Base-by-base conservation (phyloP, 2,329 filamentous ascomycete species). In the Pseudovirgaria hyperparasitica region DNA sequence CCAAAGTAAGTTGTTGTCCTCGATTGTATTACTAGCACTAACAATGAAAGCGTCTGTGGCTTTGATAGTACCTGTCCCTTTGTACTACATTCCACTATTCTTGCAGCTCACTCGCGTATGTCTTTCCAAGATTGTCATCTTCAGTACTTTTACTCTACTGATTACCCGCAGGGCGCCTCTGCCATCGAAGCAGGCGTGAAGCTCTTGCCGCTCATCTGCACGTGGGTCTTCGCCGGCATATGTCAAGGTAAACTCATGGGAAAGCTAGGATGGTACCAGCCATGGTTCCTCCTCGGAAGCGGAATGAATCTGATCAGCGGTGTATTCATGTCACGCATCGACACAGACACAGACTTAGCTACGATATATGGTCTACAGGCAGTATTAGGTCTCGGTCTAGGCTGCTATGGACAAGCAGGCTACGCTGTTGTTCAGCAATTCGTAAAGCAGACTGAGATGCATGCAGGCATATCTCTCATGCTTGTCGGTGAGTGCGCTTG, bases 1-100 rank as follows among this genome's bases (percentile, higher is more conserved):
- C 18, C n/a, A n/a, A n/a, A n/a, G n/a, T n/a, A n/a, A n/a, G n/a
- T n/a, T n/a, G n/a, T n/a, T n/a, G n/a, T n/a, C n/a, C n/a, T n/a
- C n/a, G n/a, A n/a, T n/a, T n/a, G n/a, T n/a, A n/a, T n/a, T n/a
- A n/a, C n/a, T n/a, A n/a, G n/a, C n/a, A n/a, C n/a, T n/a, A n/a
- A n/a, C n/a, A n/a, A n/a, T n/a, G n/a, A n/a, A n/a, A n/a, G n/a
- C n/a, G n/a, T n/a, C 41, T 61, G 2, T 68, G 8, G 7, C 8
- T 10, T 8, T 23, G n/a, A 23, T 23, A 8, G 12, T 23, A 9
- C 12, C 7, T n/a, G 11, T 26, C 11, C 27, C 29, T 5, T 14
- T 39, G 13, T 35, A 32, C 18, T 35, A 32, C 22, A 30, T 40
- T 15, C 38, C 38, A n/a, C 19, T 38, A 13, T 40, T 28, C 29